Evolutionary conservation across 148 eudicot genomes (phyloP), one percentile per base, ranked within the genome.

Genomic region (Fagopyrum esculentum): DNA sequence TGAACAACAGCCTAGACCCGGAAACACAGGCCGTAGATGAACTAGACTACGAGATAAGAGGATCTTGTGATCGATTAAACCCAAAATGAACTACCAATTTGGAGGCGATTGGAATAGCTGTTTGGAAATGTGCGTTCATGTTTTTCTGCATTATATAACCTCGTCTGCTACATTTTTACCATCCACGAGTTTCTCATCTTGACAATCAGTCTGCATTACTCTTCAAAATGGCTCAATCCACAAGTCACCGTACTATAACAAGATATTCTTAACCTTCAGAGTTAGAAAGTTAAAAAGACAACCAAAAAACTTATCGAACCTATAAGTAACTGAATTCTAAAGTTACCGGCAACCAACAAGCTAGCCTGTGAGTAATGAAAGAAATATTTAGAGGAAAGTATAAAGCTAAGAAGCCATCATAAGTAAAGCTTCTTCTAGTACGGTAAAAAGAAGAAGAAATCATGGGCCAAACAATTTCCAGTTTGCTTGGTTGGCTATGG

Each of bases 1-100:
- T 8, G 64, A 59, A 19, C 30, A 9, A 30, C 64, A 59, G 64
- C 64, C 64, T 2, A 22, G 64, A 13, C 30, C 30, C 17, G 64
- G 30, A 19, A 55, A 55, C 60, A 59, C 10, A 6, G 71, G 71
- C 47, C 71, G 71, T 13, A 66, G 71, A 66, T 66, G 71, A 66
- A 40, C n/a, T 64, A 29, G 70, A 7, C 45, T 64, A 9, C 45
- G 17, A 64, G 46, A 30, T 9, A 35, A 66, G 45, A 19, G 47
- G 47, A 66, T 13, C 19, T 66, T 40, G 46, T 66, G 9, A 15
- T 66, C 47, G 15, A 40, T 66, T 8, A 64, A 64, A 26, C 12
- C 11, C 40, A 2, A 5, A 26, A 35, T 1, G 11, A 26, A 60
- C 4, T 26, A 26, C 30, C 6, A 8, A 59, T 59, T 59, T 59